Conservation (phyloP, 139 green algal genomes). For the Marvania coccoides region DNA sequence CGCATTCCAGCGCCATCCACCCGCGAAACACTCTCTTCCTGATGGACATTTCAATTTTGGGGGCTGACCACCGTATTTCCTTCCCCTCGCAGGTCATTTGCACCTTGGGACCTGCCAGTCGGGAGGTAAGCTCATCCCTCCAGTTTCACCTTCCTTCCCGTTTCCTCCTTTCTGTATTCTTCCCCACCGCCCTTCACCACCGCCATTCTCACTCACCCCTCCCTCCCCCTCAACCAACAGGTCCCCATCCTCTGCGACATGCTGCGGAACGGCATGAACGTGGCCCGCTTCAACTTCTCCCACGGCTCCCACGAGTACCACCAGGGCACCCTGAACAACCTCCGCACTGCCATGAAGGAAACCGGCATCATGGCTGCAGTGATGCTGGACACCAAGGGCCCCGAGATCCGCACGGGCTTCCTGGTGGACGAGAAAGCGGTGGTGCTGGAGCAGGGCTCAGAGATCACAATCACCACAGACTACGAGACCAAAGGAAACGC, state of each 20-base stretch:
- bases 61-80: background rate
- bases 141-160: background rate
- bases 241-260: constrained; percentile 83
- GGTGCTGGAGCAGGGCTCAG: constrained; percentile 58
- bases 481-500: constrained; percentile 76
- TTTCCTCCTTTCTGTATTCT: background rate
- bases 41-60: too few species aligned
- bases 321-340: constrained; percentile 88
- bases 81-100: constrained; percentile 74
- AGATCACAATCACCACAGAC: constrained; percentile 92
- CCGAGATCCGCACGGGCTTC: constrained; percentile 94
- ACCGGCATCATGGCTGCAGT: constrained; percentile 94
- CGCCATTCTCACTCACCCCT: background rate
- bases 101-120: constrained; percentile 80
- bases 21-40: too few species aligned
- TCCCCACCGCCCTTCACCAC: background rate
- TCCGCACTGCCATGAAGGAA: constrained; percentile 76
- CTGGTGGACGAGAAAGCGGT: constrained; percentile 84
- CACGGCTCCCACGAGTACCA: constrained; percentile 95
- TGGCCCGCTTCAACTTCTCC: constrained; percentile 96
- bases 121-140: constrained; percentile 11
- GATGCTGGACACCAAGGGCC: constrained; percentile 98
- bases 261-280: constrained; percentile 83
- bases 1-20: too few species aligned
- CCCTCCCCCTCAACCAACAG: background rate